These are phyloP conservation scores for Pestalotiopsis sp. DNA, from an alignment of 2,329 filamentous ascomycete genomes.

Conservation along the genomic window DNA sequence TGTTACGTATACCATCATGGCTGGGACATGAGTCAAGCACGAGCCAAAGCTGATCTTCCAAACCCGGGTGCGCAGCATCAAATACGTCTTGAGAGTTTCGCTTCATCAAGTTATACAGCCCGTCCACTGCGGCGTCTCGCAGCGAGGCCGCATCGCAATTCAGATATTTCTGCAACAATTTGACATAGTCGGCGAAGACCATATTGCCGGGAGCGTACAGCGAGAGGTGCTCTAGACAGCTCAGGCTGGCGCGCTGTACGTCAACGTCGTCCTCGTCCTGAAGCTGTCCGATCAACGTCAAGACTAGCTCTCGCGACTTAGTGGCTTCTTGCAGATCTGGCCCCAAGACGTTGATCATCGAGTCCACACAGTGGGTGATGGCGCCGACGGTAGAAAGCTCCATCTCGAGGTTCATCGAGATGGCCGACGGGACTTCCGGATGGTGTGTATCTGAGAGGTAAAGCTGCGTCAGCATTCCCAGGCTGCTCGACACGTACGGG, in stretches of 20 bases:
- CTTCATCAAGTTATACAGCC: constrained; percentile 94
- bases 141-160: constrained; percentile 70
- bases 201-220: constrained; percentile 89
- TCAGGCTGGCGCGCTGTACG: constrained; percentile 76
- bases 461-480: constrained; percentile 92
- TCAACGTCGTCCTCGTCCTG: constrained; percentile 72
- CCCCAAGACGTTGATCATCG: constrained; percentile 93
- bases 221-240: constrained; percentile 87
- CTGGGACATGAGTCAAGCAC: constrained; percentile 77
- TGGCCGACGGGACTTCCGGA: constrained; percentile 74
- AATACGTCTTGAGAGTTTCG: constrained; percentile 84
- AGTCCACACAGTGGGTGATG: constrained; percentile 86
- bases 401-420: constrained; percentile 88
- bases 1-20: constrained; percentile 80
- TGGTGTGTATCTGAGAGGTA: constrained; percentile 94
- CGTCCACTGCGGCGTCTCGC: constrained; percentile 80
- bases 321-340: constrained; percentile 91
- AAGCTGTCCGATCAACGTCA: constrained; percentile 84
- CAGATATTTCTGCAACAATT: constrained; percentile 76
- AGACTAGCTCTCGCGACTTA: constrained; percentile 89
- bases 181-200: constrained; percentile 82
- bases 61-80: constrained; percentile 70
- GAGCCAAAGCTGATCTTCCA: constrained; percentile 93
- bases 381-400: constrained; percentile 81
- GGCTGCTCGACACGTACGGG: constrained; percentile 82